Percentiles rank a stretch among this genome's conserved stretches.
These are phyloP conservation scores for Aspergillus tanneri DNA, from an alignment of 2,329 filamentous ascomycete species.

Conservation along the genomic window DNA sequence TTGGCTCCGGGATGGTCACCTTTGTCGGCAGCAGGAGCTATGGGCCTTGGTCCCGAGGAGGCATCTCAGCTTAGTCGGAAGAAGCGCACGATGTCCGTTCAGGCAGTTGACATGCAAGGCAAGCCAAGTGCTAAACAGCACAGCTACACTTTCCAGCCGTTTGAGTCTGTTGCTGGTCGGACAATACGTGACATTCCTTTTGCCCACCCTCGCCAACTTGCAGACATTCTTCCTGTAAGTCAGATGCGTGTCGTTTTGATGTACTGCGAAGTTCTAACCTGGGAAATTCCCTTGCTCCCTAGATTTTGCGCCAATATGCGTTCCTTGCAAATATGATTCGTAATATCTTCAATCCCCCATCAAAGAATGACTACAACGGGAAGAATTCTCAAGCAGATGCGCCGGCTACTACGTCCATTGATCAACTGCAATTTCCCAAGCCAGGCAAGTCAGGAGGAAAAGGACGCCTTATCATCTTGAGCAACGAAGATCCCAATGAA, in stretches of 20 bases:
- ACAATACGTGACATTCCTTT: slow-evolving; percentile 45
- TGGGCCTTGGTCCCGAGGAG: slow-evolving; percentile 28
- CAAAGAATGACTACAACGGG: slow-evolving; percentile 15
- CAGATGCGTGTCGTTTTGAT: neutral
- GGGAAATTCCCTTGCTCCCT: neutral
- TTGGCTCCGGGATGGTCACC: slow-evolving; percentile 35
- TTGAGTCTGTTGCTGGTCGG: slow-evolving; percentile 42
- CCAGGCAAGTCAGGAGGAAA: slow-evolving; percentile 10
- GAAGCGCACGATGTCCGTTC: slow-evolving; percentile 35
- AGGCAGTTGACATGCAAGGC: slow-evolving; percentile 32
- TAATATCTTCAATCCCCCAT: slow-evolving; percentile 32
- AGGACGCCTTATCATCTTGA: slow-evolving; percentile 28
- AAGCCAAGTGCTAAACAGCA: slow-evolving; percentile 35
- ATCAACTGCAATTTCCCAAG: slow-evolving; percentile 6
- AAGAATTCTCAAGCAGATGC: slow-evolving; percentile 9
- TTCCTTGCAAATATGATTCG: slow-evolving; percentile 41
- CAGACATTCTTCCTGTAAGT: slow-evolving; percentile 44
- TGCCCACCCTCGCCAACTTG: slow-evolving; percentile 47
- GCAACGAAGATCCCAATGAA: slow-evolving; percentile 44
- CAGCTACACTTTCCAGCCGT: slow-evolving; percentile 45
- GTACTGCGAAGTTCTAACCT: neutral
- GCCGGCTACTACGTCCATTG: neutral
- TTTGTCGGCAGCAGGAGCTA: slow-evolving; percentile 21
- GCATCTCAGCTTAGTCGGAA: slow-evolving; percentile 30
- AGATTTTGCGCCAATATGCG: slow-evolving; percentile 48